Evolutionary conservation across 2,329 filamentous ascomycete species (phyloP).

Genomic region (Microthyrium microscopicum): DNA sequence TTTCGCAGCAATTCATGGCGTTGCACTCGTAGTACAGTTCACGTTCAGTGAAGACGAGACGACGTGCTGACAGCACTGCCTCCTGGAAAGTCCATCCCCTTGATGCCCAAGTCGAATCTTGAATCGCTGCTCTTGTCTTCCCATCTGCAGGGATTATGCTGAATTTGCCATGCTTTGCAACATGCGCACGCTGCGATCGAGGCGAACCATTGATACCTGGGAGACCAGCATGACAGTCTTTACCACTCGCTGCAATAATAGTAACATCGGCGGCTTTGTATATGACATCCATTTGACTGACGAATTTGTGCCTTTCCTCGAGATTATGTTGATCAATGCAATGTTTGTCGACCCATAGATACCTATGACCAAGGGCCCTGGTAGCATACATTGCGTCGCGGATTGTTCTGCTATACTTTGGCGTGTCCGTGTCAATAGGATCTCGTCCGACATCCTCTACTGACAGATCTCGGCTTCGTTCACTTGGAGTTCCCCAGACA

Average conservation of each 20-base stretch:
- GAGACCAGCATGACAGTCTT: slow-evolving; percentile 1
- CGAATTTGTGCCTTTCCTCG: background rate
- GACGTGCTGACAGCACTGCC: slow-evolving; percentile 3
- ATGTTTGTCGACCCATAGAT: slow-evolving; percentile 9
- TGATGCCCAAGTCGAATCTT: slow-evolving; percentile 3
- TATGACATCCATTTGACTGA: slow-evolving; percentile 7
- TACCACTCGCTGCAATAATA: slow-evolving; percentile 4
- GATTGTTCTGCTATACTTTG: slow-evolving; percentile 3
- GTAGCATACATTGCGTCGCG: slow-evolving; percentile 6
- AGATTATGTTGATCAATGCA: slow-evolving; percentile 8
- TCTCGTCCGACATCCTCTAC: background rate
- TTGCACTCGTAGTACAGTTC: too few species aligned
- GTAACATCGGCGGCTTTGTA: slow-evolving; percentile 7
- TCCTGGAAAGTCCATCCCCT: slow-evolving; percentile 7
- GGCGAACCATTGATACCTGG: background rate
- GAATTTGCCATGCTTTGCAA: too few species aligned
- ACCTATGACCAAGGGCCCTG: slow-evolving; percentile 1
- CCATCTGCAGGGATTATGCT: background rate
- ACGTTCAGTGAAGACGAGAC: slow-evolving; percentile 7
- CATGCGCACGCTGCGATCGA: background rate
- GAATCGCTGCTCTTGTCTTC: slow-evolving; percentile 1
- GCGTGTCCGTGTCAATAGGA: background rate
- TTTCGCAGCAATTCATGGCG: too few species aligned
- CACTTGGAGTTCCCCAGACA: slow-evolving; percentile 6
- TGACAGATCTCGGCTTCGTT: background rate